Evolutionary conservation across 805 yeast species (phyloP), one percentile per base, ranked within the genome.

Genomic region (Komagataella kurtzmanii): DNA sequence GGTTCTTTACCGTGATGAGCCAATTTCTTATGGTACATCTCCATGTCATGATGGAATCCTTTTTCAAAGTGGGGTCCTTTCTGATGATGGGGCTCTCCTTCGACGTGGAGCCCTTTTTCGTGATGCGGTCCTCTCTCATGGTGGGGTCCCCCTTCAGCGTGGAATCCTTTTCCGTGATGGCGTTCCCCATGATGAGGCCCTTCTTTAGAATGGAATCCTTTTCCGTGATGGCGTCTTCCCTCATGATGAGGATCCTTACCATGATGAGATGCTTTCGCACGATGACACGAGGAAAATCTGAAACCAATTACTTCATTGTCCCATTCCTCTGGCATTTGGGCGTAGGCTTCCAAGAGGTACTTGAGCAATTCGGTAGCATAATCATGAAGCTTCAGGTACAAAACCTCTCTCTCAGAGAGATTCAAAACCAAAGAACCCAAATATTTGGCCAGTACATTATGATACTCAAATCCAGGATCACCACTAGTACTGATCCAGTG

Each of bases 401-500:
- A 57, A 3, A 80, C 67, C 54, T 74, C 75, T 5, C 65, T 59
- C 54, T 80, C 85, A 19, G 76, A 57, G 14, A 85, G 55, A 43
- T 74, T 67, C 17, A 81, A 56, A 2, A 77, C 66, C 3, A 77
- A 49, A 21, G 77, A 59, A 1, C 86, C 85, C 54, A 79, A 60
- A 50, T 69, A 71, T 60, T 79, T 75, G 14, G 83, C 73, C 60
- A 77, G 62, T 3, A 80, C 63, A 50, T 79, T 77, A 63, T 85
- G 90, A 8, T 45, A 21, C 24, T 45, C 69, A 66, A 80, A 83
- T 0, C 75, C 80, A 12, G 84, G 82, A 60, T 84, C 90, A 24
- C 79, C 85, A 61, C 63, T 74, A 4, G 65, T 69, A 44, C 72
- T 70, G 83, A 84, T 81, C 91, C 91, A 85, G 56, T 79, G 70